Evolutionary conservation across 2,329 filamentous ascomycete genomes (phyloP).

Genomic region (Amesomyces nigricolor): DNA sequence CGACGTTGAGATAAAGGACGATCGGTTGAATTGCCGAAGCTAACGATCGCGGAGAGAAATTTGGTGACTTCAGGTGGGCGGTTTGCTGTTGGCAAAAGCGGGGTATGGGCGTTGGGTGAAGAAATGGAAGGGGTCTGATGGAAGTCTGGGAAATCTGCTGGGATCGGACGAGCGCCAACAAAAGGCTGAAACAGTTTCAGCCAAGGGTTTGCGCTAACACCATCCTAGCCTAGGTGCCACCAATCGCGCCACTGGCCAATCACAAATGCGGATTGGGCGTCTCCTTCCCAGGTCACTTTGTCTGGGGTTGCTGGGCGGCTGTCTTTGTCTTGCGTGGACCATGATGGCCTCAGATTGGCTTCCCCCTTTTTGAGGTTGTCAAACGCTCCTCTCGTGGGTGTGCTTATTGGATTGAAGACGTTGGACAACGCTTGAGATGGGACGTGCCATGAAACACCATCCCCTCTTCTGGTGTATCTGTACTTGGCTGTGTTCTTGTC

Average conservation of each 20-base stretch:
- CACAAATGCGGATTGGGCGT: background rate
- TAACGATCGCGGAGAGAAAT: background rate
- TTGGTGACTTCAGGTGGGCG: slow-evolving; percentile 10
- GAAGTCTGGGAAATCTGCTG: background rate
- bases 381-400: background rate
- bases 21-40: background rate
- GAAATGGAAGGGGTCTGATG: slow-evolving; percentile 19
- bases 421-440: background rate
- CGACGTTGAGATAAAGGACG: background rate
- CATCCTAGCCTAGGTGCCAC: slow-evolving; percentile 3
- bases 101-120: slow-evolving; percentile 15
- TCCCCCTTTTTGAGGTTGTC: background rate
- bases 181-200: slow-evolving; percentile 22
- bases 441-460: background rate
- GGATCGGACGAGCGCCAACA: slow-evolving; percentile 14
- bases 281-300: background rate
- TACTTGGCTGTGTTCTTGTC: background rate
- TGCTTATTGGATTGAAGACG: background rate
- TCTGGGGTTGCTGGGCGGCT: background rate
- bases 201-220: slow-evolving; percentile 3
- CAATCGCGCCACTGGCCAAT: slow-evolving; percentile 12
- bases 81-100: slow-evolving; percentile 10
- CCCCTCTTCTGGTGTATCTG: background rate
- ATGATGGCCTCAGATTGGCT: background rate
- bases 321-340: slow-evolving; percentile 1